Evolutionary conservation across 257 asterid genomes (phyloP).

Genomic region (Gentiana straminea): DNA sequence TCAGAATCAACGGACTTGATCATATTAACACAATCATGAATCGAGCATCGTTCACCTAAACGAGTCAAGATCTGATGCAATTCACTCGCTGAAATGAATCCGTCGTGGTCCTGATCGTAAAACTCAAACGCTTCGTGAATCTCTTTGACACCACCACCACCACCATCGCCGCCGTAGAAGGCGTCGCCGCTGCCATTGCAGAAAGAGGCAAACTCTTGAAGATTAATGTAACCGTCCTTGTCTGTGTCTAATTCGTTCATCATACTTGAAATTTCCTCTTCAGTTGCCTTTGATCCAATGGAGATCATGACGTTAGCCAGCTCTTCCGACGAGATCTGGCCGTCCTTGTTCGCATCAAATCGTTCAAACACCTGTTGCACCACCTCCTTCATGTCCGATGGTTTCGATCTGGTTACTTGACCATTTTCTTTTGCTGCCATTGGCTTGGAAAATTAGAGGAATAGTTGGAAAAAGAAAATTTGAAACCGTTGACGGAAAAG

Average conservation of each 20-base stretch:
- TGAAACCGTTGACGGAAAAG: too few species aligned
- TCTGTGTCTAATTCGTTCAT: slow-evolving; percentile 76
- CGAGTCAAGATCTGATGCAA: slow-evolving; percentile 65
- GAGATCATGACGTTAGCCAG: slow-evolving; percentile 51
- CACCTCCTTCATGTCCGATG: slow-evolving; percentile 37
- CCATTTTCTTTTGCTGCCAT: slow-evolving; percentile 17
- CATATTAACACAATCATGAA: slow-evolving; percentile 60
- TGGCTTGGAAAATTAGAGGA: neutral
- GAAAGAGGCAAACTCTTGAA: slow-evolving; percentile 65
- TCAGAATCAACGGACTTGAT: slow-evolving; percentile 63
- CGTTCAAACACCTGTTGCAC: slow-evolving; percentile 51
- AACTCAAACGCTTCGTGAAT: slow-evolving; percentile 69
- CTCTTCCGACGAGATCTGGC: slow-evolving; percentile 71
- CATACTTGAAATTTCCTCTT: slow-evolving; percentile 42
- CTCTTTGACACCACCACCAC: slow-evolving; percentile 35
- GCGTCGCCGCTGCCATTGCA: slow-evolving; percentile 21
- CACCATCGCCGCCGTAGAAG: slow-evolving; percentile 14
- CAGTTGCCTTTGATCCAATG: slow-evolving; percentile 53
- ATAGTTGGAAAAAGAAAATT: too few species aligned
- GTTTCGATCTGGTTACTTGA: slow-evolving; percentile 6
- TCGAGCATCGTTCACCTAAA: slow-evolving; percentile 61
- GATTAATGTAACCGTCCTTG: slow-evolving; percentile 67
- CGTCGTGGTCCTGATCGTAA: slow-evolving; percentile 80
- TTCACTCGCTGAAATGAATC: slow-evolving; percentile 64
- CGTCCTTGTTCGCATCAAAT: slow-evolving; percentile 79